Evolutionary conservation across 208 protist species (phyloP).

Genomic region (Trypanosoma boissoni): DNA sequence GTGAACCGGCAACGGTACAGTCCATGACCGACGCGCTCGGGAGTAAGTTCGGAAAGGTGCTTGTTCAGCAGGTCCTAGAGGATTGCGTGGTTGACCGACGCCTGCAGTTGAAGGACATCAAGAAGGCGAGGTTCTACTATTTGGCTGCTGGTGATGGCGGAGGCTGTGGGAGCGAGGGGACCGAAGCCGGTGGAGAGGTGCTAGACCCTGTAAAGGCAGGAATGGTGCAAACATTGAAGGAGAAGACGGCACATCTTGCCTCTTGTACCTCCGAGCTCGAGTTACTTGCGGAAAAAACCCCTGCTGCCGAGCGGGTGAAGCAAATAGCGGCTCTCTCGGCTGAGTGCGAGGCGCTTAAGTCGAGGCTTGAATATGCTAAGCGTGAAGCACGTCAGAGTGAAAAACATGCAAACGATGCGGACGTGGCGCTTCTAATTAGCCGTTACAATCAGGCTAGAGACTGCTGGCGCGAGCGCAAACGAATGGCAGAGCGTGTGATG

Average conservation of each 20-base stretch:
- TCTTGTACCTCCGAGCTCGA: conserved; percentile 12
- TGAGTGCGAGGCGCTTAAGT: conserved; percentile 13
- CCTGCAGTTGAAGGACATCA: conserved; percentile 75
- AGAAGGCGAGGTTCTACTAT: conserved; percentile 79
- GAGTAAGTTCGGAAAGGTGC: conserved; percentile 70
- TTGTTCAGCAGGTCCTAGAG: conserved; percentile 71
- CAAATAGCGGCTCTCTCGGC: conserved; percentile 10
- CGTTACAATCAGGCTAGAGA: conserved; percentile 51
- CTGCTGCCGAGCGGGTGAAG: conserved; percentile 1
- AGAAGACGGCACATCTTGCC: conserved; percentile 7
- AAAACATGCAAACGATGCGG: conserved; percentile 4
- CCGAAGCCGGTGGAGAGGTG: conserved; percentile 7
- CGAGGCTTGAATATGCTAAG: conserved; percentile 8
- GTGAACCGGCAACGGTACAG: conserved; percentile 77
- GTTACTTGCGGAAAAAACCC: conserved; percentile 8
- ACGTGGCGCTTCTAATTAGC: conserved; percentile 19
- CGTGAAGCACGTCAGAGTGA: conserved; percentile 6
- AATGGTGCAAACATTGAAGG: conserved; percentile 17
- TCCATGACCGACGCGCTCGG: conserved; percentile 83
- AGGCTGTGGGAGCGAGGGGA: background rate
- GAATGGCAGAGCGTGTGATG: conserved; percentile 57
- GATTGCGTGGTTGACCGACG: conserved; percentile 39
- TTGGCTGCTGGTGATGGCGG: conserved; percentile 5
- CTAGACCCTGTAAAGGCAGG: conserved; percentile 22
- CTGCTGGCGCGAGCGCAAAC: conserved; percentile 69